These are phyloP conservation scores for Barnettozyma populi DNA, from an alignment of 805 yeast species.

Conservation along the genomic window DNA sequence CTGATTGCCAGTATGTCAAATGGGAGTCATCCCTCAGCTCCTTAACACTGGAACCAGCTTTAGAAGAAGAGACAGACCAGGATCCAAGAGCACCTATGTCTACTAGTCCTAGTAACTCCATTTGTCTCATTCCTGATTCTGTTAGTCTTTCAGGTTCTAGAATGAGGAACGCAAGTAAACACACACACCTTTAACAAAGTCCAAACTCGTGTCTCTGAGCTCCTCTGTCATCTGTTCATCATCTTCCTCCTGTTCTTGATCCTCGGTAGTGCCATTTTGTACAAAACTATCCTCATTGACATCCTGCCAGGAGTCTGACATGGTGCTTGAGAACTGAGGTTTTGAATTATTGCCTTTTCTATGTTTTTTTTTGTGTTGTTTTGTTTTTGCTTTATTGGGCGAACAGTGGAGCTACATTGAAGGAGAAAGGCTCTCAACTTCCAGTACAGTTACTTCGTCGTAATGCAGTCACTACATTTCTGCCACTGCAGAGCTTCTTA, in stretches of 20 bases:
- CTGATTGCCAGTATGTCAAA: slow-evolving; percentile 86
- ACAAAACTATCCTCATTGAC: slow-evolving; percentile 15
- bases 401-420: too few species aligned
- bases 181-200: slow-evolving; percentile 18
- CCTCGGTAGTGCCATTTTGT: not conserved
- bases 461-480: too few species aligned
- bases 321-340: slow-evolving; percentile 1
- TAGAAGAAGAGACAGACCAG: slow-evolving; percentile 78
- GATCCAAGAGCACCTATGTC: slow-evolving; percentile 79
- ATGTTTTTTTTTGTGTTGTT: too few species aligned
- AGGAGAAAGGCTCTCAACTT: too few species aligned
- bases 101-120: slow-evolving; percentile 53
- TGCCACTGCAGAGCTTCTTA: too few species aligned
- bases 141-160: not conserved
- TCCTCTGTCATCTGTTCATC: slow-evolving; percentile 8
- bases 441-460: too few species aligned
- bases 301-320: slow-evolving; percentile 30
- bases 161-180: not conserved
- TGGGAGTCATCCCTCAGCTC: slow-evolving; percentile 72
- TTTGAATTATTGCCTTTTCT: not conserved
- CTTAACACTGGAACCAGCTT: slow-evolving; percentile 66
- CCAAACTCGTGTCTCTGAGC: slow-evolving; percentile 10
- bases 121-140: slow-evolving; percentile 42
- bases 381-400: too few species aligned
- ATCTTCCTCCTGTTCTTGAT: not conserved